Base-by-base conservation (phyloP, 2,329 filamentous ascomycete genomes). In the Calonectria pteridis region DNA sequence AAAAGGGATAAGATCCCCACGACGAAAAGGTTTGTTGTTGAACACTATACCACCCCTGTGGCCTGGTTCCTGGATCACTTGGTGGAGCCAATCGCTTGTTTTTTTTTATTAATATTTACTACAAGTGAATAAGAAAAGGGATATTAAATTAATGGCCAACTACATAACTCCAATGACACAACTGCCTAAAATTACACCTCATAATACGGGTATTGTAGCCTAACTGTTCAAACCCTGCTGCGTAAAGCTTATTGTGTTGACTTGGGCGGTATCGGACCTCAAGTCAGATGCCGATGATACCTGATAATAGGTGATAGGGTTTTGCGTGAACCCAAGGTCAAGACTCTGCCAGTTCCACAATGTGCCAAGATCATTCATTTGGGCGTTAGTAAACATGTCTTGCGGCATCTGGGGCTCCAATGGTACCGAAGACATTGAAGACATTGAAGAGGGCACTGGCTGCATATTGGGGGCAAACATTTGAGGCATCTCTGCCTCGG, bases 271-370 rank as follows among this genome's bases (percentile, higher is more conserved):
- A n/a, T n/a, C n/a, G n/a, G n/a, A n/a, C n/a, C n/a, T n/a, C n/a
- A n/a, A n/a, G n/a, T n/a, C n/a, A n/a, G n/a, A n/a, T n/a, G n/a
- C n/a, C n/a, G n/a, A n/a, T n/a, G n/a, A n/a, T 58, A 31, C 26
- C 20, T 37, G 28, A 3, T 51, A 29, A 35, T 16, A 37, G 31
- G 37, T 58, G n/a, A 70, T 70, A 14, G 68, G 68, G 26, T 70
- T 70, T 11, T 4, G 5, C 9, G 18, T 16, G 33, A 46, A 70
- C 20, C 68, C 68, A 9, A 70, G 55, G 64, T 65, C 68, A 13
- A 70, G 46, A 28, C 68, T 70, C 40, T 70, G 33, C 68, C 68
- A 70, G 31, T 70, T 65, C 68, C 68, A 70, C 28, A 70, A 29
- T 2, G 46, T 35, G 4, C 35, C 68, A 35, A 70, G 59, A 35